Conservation (phyloP, 441 rosid species). For the Erodium moschatum region DNA sequence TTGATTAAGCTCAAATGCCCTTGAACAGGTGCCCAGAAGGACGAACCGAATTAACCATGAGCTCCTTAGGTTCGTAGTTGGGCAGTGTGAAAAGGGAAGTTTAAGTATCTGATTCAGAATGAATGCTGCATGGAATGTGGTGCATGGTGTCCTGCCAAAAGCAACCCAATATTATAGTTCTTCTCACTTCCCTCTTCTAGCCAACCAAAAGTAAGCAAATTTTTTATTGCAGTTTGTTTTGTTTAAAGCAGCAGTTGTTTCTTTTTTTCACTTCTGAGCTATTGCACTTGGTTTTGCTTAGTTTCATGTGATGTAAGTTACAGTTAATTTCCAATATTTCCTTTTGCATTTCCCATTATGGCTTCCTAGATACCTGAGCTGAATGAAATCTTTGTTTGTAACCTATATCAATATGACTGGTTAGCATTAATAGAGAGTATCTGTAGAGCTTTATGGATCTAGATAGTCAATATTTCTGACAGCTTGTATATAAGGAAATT, state of each 20-base stretch:
- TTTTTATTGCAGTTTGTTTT: not conserved
- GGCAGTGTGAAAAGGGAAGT: constrained; percentile 52
- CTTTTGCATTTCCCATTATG: not conserved
- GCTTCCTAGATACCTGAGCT: not conserved
- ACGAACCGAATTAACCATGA: constrained; percentile 38
- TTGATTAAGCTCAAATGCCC: not conserved
- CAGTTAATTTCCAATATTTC: not conserved
- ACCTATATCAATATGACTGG: not conserved
- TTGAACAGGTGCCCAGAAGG: constrained; percentile 58
- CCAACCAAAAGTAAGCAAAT: not conserved
- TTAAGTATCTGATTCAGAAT: constrained; percentile 37
- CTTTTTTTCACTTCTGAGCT: too few species aligned
- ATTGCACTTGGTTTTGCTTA: too few species aligned
- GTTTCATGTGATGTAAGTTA: not conserved
- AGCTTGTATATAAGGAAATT: not conserved
- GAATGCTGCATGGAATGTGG: constrained; percentile 22
- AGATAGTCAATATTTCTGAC: not conserved
- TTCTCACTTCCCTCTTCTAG: not conserved
- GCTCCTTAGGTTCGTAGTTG: constrained; percentile 49
- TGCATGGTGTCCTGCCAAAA: constrained; percentile 13
- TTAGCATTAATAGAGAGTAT: not conserved
- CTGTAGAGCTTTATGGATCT: not conserved
- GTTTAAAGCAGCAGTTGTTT: not conserved
- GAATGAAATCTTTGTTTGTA: not conserved
- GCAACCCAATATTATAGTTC: not conserved